Percentiles rank a stretch among this genome's conserved stretches.
phyloP scores from a whole-genome alignment of 345 rosid genomes.

The Aquilaria malaccensis region DNA sequence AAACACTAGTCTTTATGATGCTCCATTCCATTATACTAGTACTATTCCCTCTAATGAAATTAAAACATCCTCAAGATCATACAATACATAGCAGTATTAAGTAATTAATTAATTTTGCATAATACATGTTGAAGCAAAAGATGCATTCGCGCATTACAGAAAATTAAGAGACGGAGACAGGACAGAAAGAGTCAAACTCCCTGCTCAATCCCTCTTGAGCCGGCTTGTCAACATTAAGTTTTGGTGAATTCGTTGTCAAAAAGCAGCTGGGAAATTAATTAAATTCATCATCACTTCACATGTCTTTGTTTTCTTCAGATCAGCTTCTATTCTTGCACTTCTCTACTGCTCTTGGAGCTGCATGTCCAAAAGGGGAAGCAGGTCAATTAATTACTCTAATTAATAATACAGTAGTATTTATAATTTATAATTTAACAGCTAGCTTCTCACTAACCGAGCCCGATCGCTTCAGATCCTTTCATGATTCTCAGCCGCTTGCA shows the following conservation, averaged over 20 bases:
- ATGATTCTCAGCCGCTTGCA: constrained; percentile 71
- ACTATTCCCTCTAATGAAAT: too few species aligned
- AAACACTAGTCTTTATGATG: too few species aligned
- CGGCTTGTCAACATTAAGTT: constrained; percentile 27
- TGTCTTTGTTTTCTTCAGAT: constrained; percentile 6
- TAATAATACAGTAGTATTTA: neutral
- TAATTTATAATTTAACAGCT: neutral
- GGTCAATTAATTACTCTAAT: neutral
- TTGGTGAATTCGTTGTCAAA: neutral
- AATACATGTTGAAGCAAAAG: too few species aligned
- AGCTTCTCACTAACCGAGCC: constrained; percentile 49
- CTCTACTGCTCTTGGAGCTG: constrained; percentile 77
- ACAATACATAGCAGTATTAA: too few species aligned
- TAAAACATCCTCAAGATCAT: too few species aligned
- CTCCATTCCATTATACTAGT: too few species aligned
- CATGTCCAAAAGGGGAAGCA: constrained; percentile 1
- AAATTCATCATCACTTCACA: neutral
- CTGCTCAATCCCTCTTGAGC: constrained; percentile 44
- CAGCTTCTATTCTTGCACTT: constrained; percentile 80
- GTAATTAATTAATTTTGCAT: too few species aligned
- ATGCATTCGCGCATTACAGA: too few species aligned
- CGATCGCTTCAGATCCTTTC: constrained; percentile 87
- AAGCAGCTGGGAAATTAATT: neutral
- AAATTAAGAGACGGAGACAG: neutral
- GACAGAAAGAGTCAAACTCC: constrained; percentile 34